phyloP scores from a whole-genome alignment of 805 yeast genomes.

The Monosporozyma siamensis region DNA sequence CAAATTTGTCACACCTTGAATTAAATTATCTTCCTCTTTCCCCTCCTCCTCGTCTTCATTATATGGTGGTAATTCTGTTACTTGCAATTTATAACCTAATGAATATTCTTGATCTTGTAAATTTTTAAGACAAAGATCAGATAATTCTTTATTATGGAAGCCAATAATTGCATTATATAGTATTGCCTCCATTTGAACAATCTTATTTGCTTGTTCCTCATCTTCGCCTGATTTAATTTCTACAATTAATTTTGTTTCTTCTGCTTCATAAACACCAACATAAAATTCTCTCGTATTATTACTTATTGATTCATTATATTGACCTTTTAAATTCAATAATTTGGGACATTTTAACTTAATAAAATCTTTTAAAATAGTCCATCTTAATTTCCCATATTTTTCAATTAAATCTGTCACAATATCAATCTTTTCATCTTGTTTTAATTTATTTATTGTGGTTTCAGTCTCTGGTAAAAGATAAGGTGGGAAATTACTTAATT shows the following conservation, averaged over 20 bases:
- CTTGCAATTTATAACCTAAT: slow-evolving; percentile 20
- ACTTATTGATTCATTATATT: slow-evolving; percentile 1
- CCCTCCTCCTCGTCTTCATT: slow-evolving; percentile 9
- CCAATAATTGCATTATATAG: slow-evolving; percentile 29
- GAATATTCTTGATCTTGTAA: slow-evolving; percentile 26
- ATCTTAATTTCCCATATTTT: slow-evolving; percentile 25
- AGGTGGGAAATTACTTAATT: slow-evolving; percentile 27
- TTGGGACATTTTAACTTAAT: slow-evolving; percentile 28
- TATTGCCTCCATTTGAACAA: slow-evolving; percentile 15
- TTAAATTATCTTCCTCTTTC: background rate
- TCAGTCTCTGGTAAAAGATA: slow-evolving; percentile 21
- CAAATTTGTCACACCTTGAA: background rate
- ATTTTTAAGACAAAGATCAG: slow-evolving; percentile 18
- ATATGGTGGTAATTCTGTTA: slow-evolving; percentile 20
- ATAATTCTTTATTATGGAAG: slow-evolving; percentile 24
- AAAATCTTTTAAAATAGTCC: slow-evolving; percentile 34
- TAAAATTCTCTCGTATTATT: slow-evolving; percentile 29
- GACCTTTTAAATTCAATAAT: slow-evolving; percentile 12
- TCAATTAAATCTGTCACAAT: slow-evolving; percentile 19
- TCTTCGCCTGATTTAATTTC: slow-evolving; percentile 9
- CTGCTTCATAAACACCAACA: slow-evolving; percentile 29
- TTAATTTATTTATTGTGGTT: background rate
- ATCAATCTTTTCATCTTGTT: slow-evolving; percentile 2
- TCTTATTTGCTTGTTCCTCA: slow-evolving; percentile 3
- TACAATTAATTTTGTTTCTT: slow-evolving; percentile 14